phyloP scores from a whole-genome alignment of 495 filamentous ascomycete genomes.

The Aspergillus mulundensis region DNA sequence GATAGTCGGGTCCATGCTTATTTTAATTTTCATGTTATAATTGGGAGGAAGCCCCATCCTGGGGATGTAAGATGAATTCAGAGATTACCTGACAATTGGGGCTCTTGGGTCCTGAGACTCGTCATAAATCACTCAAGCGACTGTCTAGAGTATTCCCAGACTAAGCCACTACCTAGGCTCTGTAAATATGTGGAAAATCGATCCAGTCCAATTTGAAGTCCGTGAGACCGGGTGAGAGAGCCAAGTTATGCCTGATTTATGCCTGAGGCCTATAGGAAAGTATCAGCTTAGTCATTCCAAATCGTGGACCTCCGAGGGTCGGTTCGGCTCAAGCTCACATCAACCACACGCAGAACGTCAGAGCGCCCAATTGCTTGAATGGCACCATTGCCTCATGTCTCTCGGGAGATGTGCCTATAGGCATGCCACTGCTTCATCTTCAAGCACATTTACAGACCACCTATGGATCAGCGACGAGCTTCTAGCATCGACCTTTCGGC shows the following conservation, averaged over 20 bases:
- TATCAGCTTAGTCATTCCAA: conserved; percentile 7
- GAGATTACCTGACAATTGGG: not conserved
- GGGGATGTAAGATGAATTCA: conserved; percentile 14
- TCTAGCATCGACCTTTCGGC: conserved; percentile 45
- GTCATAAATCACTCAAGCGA: not conserved
- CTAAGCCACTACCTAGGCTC: too few species aligned
- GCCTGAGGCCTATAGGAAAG: too few species aligned
- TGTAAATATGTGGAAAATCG: not conserved
- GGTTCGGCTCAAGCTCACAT: not conserved
- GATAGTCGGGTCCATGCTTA: conserved; percentile 54
- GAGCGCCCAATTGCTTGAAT: conserved; percentile 26
- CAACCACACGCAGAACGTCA: not conserved
- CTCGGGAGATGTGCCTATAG: conserved; percentile 43
- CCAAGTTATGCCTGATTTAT: not conserved
- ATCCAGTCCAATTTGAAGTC: too few species aligned
- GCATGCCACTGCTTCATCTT: conserved; percentile 34
- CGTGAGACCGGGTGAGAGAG: too few species aligned
- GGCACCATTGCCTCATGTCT: conserved; percentile 34
- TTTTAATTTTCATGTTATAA: conserved; percentile 50
- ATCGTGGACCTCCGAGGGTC: not conserved
- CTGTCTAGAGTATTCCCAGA: too few species aligned
- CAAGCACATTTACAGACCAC: conserved; percentile 29
- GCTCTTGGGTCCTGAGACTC: not conserved
- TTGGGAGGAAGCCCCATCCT: conserved; percentile 47
- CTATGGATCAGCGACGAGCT: conserved; percentile 56